These are phyloP conservation scores for Lactifluus hygrophoroides DNA, from an alignment of 768 basidiomycete genomes.

Conservation along the genomic window DNA sequence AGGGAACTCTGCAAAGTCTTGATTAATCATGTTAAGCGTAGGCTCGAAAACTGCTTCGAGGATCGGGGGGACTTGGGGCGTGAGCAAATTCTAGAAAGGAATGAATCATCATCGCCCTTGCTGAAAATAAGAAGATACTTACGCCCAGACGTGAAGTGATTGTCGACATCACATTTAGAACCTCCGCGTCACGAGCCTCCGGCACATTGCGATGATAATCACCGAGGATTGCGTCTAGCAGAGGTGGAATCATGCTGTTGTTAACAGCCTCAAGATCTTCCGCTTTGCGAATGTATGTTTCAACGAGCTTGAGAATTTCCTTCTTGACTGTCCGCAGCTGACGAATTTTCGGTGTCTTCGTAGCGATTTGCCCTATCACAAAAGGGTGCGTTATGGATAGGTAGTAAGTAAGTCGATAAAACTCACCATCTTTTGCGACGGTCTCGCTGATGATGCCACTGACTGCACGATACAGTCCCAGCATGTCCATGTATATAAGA, in stretches of 20 bases:
- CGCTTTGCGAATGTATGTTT: slow-evolving; percentile 95
- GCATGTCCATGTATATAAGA: slow-evolving; percentile 94
- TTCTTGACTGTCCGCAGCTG: slow-evolving; percentile 95
- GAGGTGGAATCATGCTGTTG: slow-evolving; percentile 82
- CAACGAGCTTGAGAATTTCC: slow-evolving; percentile 94
- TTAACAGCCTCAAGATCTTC: slow-evolving; percentile 95
- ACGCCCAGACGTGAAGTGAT: slow-evolving; percentile 86
- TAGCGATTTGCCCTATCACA: slow-evolving; percentile 70
- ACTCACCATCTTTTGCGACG: slow-evolving; percentile 72
- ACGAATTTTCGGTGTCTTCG: slow-evolving; percentile 94
- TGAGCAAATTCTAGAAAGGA: slow-evolving; percentile 58
- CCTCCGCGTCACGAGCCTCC: slow-evolving; percentile 90
- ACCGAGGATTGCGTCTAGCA: slow-evolving; percentile 94
- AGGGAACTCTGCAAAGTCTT: slow-evolving; percentile 98
- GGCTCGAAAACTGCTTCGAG: slow-evolving; percentile 97
- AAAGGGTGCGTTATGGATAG: slow-evolving; percentile 7
- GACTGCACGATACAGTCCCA: slow-evolving; percentile 95
- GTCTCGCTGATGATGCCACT: slow-evolving; percentile 94
- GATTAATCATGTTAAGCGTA: slow-evolving; percentile 97
- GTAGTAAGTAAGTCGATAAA: not conserved
- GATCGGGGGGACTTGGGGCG: slow-evolving; percentile 89
- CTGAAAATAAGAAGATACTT: slow-evolving; percentile 28
- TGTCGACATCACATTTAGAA: slow-evolving; percentile 93
- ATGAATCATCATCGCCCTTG: slow-evolving; percentile 14
- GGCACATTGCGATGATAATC: slow-evolving; percentile 96